A percentile compares a stretch with the other conserved stretches of the same genome.
phyloP scores from a whole-genome alignment of 345 rosid genomes.

The Kernera saxatilis region DNA sequence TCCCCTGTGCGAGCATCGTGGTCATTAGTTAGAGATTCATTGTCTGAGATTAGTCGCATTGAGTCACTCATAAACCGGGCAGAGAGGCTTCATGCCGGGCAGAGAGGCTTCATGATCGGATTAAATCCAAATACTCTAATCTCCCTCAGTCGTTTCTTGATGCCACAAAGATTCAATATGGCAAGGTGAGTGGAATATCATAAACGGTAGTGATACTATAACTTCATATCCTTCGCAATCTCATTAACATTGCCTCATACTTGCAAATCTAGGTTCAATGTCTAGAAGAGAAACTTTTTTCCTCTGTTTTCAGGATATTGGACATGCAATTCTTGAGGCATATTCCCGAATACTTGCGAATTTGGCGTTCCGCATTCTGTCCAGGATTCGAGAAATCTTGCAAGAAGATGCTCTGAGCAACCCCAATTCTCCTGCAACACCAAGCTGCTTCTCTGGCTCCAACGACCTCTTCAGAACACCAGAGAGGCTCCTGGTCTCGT shows the following conservation, averaged over 20 bases:
- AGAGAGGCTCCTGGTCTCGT: not conserved
- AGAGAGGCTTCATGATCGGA: slow-evolving; percentile 42
- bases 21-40: slow-evolving; percentile 67
- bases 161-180: slow-evolving; percentile 76
- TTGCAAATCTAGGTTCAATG: not conserved
- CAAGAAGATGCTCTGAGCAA: slow-evolving; percentile 61
- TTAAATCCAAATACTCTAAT: slow-evolving; percentile 56
- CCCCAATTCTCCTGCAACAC: slow-evolving; percentile 39
- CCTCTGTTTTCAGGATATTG: slow-evolving; percentile 49
- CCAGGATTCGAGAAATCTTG: slow-evolving; percentile 58
- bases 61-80: slow-evolving; percentile 58
- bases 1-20: slow-evolving; percentile 48
- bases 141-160: slow-evolving; percentile 86
- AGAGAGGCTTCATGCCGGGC: slow-evolving; percentile 51
- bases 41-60: slow-evolving; percentile 47
- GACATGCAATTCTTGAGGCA: slow-evolving; percentile 68
- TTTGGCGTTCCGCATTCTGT: slow-evolving; percentile 57
- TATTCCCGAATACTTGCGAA: slow-evolving; percentile 69
- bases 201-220: not conserved
- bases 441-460: slow-evolving; percentile 34
- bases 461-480: not conserved
- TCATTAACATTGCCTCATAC: not conserved
- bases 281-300: not conserved
- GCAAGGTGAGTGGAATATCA: slow-evolving; percentile 46
- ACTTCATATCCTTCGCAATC: not conserved